Conservation (phyloP, 306 rosid genomes). For the Casuarina equisetifolia region DNA sequence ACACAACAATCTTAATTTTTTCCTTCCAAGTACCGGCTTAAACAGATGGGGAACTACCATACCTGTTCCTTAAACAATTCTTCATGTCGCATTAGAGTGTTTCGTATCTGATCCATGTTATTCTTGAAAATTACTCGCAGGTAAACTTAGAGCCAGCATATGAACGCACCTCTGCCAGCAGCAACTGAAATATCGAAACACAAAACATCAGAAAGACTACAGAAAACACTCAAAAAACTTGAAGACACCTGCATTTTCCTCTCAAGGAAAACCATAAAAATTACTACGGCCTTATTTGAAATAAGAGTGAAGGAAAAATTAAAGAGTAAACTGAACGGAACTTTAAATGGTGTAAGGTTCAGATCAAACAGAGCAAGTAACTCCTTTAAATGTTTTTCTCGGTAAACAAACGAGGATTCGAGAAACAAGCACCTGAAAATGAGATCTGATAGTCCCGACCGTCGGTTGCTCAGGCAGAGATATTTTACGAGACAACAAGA, state of each 20-base stretch:
- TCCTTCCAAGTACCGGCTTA: no score
- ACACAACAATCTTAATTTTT: no score
- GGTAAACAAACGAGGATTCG: neutral
- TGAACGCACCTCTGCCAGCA: neutral
- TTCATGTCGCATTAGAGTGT: neutral
- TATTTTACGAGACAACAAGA: neutral
- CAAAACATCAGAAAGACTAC: neutral
- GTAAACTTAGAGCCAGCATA: neutral
- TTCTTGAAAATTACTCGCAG: neutral
- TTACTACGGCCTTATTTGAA: no score
- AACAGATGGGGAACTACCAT: neutral
- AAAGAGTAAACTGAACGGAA: no score
- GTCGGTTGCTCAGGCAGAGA: neutral
- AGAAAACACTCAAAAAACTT: neutral
- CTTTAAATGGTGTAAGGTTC: no score
- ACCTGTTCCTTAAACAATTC: constrained; percentile 12
- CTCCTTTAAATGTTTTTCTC: neutral
- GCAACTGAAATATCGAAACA: neutral
- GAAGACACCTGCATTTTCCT: neutral
- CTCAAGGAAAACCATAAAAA: neutral
- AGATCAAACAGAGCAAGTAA: neutral
- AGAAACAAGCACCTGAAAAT: neutral
- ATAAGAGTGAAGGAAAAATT: no score
- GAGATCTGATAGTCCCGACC: neutral
- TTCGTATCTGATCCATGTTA: constrained; percentile 5